phyloP scores from a whole-genome alignment of 2,329 filamentous ascomycete genomes.

The Penicillium frequentans region DNA sequence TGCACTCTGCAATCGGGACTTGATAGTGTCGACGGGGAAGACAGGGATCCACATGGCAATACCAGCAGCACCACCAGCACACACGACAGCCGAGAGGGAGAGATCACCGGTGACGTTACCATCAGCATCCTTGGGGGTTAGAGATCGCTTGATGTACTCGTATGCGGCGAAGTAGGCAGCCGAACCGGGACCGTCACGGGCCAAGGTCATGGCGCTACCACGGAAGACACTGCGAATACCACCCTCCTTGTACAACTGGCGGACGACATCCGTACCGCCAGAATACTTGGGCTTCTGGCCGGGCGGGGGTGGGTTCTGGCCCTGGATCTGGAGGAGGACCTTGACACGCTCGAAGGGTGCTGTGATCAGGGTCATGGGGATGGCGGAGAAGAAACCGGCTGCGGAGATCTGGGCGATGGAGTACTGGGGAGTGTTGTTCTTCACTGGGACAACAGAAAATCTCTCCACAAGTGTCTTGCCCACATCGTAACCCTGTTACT shows the following conservation, averaged over 20 bases:
- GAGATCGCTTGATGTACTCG: conserved; percentile 84
- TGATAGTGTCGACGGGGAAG: conserved; percentile 96
- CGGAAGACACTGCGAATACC: conserved; percentile 91
- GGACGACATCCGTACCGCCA: conserved; percentile 84
- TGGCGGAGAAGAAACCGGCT: conserved; percentile 95
- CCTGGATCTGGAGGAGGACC: conserved; percentile 96
- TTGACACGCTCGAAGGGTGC: conserved; percentile 98
- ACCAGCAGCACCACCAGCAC: conserved; percentile 85
- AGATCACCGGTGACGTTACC: conserved; percentile 75
- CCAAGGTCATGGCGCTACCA: conserved; percentile 84
- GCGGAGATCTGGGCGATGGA: conserved; percentile 84
- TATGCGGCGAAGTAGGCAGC: conserved; percentile 98
- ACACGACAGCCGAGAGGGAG: conserved; percentile 77
- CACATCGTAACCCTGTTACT: conserved; percentile 88
- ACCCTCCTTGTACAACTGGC: conserved; percentile 88
- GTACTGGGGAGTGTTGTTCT: conserved; percentile 65
- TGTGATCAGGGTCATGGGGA: conserved; percentile 98
- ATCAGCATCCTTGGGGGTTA: conserved; percentile 78
- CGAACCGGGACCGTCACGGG: conserved; percentile 86
- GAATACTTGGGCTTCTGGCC: conserved; percentile 92
- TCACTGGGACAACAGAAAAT: conserved; percentile 61
- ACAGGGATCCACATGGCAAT: conserved; percentile 99
- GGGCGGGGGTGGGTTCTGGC: conserved; percentile 78
- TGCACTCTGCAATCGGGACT: conserved; percentile 88
- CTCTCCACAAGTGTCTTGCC: conserved; percentile 83